Percentiles rank a stretch among this genome's conserved stretches.
These are phyloP conservation scores for Hortiboletus rubellus DNA, from an alignment of 1,284 basidiomycete genomes.

Conservation along the genomic window DNA sequence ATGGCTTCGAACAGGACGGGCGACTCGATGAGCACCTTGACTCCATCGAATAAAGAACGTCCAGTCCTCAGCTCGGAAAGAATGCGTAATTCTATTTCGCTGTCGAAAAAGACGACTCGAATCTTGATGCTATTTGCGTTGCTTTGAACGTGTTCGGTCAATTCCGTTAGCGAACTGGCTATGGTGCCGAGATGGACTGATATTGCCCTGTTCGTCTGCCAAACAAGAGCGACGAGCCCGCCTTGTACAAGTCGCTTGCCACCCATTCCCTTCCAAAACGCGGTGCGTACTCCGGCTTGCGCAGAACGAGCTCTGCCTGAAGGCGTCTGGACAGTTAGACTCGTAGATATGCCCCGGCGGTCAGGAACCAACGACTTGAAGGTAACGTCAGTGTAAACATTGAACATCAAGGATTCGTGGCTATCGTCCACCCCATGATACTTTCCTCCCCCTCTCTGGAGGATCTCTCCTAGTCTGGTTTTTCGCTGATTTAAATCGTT, in stretches of 20 bases:
- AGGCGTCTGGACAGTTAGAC: conserved; percentile 48
- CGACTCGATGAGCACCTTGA: conserved; percentile 51
- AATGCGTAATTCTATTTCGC: conserved; percentile 45
- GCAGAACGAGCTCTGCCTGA: conserved; percentile 51
- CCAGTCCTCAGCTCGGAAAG: conserved; percentile 38
- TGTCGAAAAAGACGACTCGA: conserved; percentile 55
- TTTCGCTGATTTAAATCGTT: conserved; percentile 17
- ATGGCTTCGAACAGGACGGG: conserved; percentile 61
- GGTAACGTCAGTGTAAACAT: conserved; percentile 52
- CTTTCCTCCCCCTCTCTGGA: conserved; percentile 46
- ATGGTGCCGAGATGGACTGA: conserved; percentile 52
- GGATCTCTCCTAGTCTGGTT: conserved; percentile 38
- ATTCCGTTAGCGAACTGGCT: conserved; percentile 41
- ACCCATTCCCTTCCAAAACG: conserved; percentile 55
- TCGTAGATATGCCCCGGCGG: conserved; percentile 48
- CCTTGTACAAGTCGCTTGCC: conserved; percentile 56
- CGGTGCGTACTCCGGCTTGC: conserved; percentile 34
- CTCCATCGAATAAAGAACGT: conserved; percentile 4
- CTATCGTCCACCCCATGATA: conserved; percentile 41
- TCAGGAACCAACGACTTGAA: conserved; percentile 47
- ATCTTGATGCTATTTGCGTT: conserved; percentile 37
- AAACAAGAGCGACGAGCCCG: conserved; percentile 56
- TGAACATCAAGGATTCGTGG: conserved; percentile 53
- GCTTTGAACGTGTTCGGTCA: conserved; percentile 41
- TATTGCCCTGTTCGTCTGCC: conserved; percentile 33